Conservation (phyloP, 306 rosid species). For the Purshia tridentata region DNA sequence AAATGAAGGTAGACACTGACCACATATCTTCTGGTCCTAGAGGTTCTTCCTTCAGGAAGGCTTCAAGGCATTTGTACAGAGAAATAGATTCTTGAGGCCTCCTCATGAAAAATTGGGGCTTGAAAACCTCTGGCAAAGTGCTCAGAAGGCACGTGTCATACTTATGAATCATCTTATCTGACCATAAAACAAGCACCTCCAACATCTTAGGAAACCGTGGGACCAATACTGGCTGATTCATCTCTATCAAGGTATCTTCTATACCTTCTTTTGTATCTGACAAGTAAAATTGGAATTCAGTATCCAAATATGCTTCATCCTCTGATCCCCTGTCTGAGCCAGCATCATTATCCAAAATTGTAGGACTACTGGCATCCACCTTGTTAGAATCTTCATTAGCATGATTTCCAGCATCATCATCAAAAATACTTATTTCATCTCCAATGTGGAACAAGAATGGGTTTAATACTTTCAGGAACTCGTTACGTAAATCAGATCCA, state of each 20-base stretch:
- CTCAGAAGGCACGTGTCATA: slow-evolving; percentile 45
- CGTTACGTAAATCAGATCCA: slow-evolving; percentile 53
- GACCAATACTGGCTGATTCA: slow-evolving; percentile 38
- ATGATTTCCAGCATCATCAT: slow-evolving; percentile 33
- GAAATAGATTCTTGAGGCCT: slow-evolving; percentile 63
- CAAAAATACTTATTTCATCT: slow-evolving; percentile 35
- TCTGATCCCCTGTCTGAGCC: slow-evolving; percentile 40
- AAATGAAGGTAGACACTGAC: slow-evolving; percentile 45
- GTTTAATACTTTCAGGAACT: slow-evolving; percentile 51
- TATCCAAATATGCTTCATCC: slow-evolving; percentile 33
- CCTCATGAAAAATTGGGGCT: slow-evolving; percentile 27
- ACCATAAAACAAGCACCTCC: slow-evolving; percentile 59
- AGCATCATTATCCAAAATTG: slow-evolving; percentile 40
- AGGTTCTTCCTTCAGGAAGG: slow-evolving; percentile 85
- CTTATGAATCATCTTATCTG: slow-evolving; percentile 51
- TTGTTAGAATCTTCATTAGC: slow-evolving; percentile 48
- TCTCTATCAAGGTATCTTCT: slow-evolving; percentile 33
- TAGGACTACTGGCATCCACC: slow-evolving; percentile 39
- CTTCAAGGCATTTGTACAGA: slow-evolving; percentile 77
- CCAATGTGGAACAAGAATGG: slow-evolving; percentile 49
- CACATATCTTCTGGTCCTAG: slow-evolving; percentile 89
- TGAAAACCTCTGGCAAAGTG: slow-evolving; percentile 61
- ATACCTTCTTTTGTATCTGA: not conserved
- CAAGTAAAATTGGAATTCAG: slow-evolving; percentile 55
- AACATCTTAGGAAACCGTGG: slow-evolving; percentile 21